phyloP scores from a whole-genome alignment of 202 grass and related monocot genomes.

The Digitaria exilis region DNA sequence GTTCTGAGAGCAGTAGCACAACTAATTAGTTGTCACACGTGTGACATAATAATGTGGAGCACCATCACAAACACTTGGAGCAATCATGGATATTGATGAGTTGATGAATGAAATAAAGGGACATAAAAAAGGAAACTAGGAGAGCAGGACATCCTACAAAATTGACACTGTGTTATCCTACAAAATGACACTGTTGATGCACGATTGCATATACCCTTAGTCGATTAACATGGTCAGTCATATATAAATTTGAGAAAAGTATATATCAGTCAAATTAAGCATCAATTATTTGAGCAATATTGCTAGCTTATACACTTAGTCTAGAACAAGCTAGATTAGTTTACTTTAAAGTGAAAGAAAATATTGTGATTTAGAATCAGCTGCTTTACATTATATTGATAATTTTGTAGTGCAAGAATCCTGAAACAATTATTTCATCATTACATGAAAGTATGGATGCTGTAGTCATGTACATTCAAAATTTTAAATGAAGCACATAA shows the following conservation, averaged over 20 bases:
- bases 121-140: not conserved
- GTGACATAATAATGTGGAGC: conserved; percentile 48
- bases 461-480: not conserved
- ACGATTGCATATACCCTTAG: not conserved
- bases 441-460: not conserved
- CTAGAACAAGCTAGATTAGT: not conserved
- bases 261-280: not conserved
- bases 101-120: conserved; percentile 26
- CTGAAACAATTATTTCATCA: not conserved
- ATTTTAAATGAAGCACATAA: not conserved
- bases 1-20: conserved; percentile 9
- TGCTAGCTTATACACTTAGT: not conserved
- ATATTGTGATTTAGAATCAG: not conserved
- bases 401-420: not conserved
- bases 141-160: conserved; percentile 1
- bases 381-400: not conserved
- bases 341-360: not conserved
- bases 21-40: conserved; percentile 49
- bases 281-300: not conserved
- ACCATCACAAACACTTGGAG: conserved; percentile 39
- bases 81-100: conserved; percentile 41
- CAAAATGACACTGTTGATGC: not conserved
- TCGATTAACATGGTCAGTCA: too few relatives aligned
- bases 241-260: not conserved
- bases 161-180: too few relatives aligned